A percentile compares a stretch with the other conserved stretches of the same genome.
Conservation (phyloP, 75 land plant genomes). For the Gnetum montanum region DNA sequence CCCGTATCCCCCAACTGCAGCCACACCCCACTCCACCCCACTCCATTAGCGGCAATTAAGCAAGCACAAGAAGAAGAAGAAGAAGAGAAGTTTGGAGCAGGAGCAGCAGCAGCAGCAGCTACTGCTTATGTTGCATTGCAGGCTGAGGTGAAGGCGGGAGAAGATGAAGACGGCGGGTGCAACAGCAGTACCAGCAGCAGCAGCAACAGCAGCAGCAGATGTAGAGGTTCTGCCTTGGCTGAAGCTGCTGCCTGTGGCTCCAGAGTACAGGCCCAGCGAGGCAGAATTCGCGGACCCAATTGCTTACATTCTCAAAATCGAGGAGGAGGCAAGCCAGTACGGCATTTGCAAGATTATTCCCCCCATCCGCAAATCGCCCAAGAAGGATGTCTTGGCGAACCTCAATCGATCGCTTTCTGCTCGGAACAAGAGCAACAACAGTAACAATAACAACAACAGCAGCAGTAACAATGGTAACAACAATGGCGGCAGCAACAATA, state of each 20-base stretch:
- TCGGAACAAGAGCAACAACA: neutral
- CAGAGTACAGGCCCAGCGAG: conserved; percentile 81
- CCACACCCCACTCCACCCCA: too few species aligned
- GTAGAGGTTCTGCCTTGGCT: conserved; percentile 75
- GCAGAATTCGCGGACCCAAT: conserved; percentile 97
- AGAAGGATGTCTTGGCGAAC: conserved; percentile 57
- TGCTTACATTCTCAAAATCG: conserved; percentile 81
- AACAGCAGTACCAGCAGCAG: too few species aligned
- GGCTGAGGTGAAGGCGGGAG: too few species aligned
- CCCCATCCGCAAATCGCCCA: conserved; percentile 62
- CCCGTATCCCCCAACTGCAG: too few species aligned
- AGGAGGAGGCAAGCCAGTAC: conserved; percentile 72
- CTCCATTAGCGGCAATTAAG: too few species aligned
- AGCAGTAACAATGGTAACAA: conserved; percentile 1
- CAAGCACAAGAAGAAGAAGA: too few species aligned
- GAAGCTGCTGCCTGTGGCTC: conserved; percentile 66
- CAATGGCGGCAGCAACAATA: neutral
- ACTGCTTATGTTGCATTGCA: too few species aligned
- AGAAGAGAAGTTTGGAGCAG: too few species aligned
- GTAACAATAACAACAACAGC: neutral
- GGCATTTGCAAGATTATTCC: conserved; percentile 96
- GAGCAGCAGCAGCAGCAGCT: too few species aligned
- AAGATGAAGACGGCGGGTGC: too few species aligned
- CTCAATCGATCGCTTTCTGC: conserved; percentile 53
- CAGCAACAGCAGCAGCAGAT: too few species aligned